These are phyloP conservation scores for Colletotrichum falcatum DNA, from an alignment of 2,329 filamentous ascomycete genomes.

Conservation along the genomic window DNA sequence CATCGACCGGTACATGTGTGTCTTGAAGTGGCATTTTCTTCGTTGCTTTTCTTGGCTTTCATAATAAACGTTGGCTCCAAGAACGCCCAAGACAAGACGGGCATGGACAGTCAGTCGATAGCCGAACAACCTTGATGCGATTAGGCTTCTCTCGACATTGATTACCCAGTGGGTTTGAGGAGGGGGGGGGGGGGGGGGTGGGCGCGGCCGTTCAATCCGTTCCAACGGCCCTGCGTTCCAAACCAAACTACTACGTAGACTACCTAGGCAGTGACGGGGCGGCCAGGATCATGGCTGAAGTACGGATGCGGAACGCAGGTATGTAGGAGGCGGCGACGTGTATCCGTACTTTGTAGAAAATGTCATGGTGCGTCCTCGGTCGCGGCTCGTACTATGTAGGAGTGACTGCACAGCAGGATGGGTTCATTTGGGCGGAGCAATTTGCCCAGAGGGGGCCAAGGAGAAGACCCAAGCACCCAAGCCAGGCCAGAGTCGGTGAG, in stretches of 20 bases:
- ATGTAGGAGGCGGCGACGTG: no score
- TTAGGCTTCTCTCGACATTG: slow-evolving; percentile 32
- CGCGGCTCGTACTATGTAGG: no score
- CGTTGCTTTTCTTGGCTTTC: slow-evolving; percentile 28
- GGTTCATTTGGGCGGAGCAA: background rate
- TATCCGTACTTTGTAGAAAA: no score
- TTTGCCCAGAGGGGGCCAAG: background rate
- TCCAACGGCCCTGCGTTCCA: slow-evolving; percentile 32
- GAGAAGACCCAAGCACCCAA: slow-evolving; percentile 14
- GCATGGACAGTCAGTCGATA: background rate
- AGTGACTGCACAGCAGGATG: background rate
- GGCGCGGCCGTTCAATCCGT: slow-evolving; percentile 26
- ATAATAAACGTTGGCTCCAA: slow-evolving; percentile 14
- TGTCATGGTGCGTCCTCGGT: no score
- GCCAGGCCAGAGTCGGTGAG: slow-evolving; percentile 10
- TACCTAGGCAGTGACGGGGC: no score
- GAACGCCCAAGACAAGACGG: background rate
- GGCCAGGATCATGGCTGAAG: no score
- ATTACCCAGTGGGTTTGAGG: slow-evolving; percentile 6
- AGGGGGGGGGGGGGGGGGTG: background rate
- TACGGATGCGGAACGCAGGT: no score
- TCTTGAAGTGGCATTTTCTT: no score
- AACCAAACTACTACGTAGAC: background rate
- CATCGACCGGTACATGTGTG: no score
- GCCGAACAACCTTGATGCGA: slow-evolving; percentile 1